Evolutionary conservation across 2,329 filamentous ascomycete species (phyloP).

Genomic region (Penicillium occitanis): DNA sequence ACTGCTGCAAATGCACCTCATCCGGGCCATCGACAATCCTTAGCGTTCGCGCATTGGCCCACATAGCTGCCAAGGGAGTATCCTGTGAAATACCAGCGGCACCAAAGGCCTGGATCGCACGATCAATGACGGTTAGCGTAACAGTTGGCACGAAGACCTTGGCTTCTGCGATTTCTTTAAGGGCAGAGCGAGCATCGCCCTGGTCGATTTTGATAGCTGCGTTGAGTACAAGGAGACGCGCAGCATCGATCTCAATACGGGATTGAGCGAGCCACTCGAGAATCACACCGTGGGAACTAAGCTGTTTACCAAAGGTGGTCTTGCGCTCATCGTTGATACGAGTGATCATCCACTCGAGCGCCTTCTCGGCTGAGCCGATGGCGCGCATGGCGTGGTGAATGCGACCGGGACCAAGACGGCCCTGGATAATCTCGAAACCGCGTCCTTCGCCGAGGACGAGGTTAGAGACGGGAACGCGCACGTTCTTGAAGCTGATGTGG

Average conservation of each 20-base stretch:
- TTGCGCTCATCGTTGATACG: constrained; percentile 90
- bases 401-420: constrained; percentile 87
- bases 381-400: constrained; percentile 98
- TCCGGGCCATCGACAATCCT: constrained; percentile 90
- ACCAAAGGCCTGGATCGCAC: constrained; percentile 89
- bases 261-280: constrained; percentile 92
- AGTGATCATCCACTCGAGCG: constrained; percentile 91
- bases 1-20: constrained; percentile 76
- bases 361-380: constrained; percentile 86
- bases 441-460: constrained; percentile 90
- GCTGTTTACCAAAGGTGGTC: constrained; percentile 84
- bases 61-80: constrained; percentile 83
- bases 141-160: constrained; percentile 87
- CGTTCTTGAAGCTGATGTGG: constrained; percentile 84
- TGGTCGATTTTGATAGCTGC: constrained; percentile 94
- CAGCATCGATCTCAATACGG: constrained; percentile 89
- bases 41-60: constrained; percentile 76
- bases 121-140: constrained; percentile 84
- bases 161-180: constrained; percentile 91
- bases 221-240: constrained; percentile 86
- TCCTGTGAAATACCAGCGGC: constrained; percentile 91
- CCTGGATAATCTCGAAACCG: constrained; percentile 98
- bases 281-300: constrained; percentile 88
- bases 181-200: constrained; percentile 79
- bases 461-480: constrained; percentile 78